Evolutionary conservation across 2,329 filamentous ascomycete species (phyloP).

Genomic region (Pseudovirgaria hyperparasitica): DNA sequence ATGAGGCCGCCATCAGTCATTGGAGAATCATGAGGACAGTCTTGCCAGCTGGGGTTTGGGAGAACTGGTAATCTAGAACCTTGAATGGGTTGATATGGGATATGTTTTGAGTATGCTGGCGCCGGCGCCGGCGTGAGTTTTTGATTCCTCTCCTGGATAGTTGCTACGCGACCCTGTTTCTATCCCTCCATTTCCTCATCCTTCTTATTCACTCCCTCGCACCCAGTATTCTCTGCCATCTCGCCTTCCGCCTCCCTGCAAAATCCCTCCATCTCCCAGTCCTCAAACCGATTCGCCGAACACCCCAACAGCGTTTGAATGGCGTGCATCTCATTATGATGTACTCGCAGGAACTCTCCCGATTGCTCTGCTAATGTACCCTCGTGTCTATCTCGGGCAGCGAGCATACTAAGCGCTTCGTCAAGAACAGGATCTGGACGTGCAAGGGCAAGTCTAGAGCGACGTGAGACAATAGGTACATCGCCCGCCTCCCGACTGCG

Average conservation of each 20-base stretch:
- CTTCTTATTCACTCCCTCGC: neutral
- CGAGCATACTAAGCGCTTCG: no score
- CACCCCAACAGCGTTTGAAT: no score
- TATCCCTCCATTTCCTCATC: neutral
- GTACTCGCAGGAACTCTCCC: neutral
- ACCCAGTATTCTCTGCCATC: neutral
- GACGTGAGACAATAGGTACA: no score
- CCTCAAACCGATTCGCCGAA: neutral
- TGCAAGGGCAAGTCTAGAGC: no score
- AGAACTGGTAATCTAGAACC: constrained; percentile 59
- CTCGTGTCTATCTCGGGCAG: no score
- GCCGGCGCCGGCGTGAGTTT: neutral
- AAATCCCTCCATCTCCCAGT: neutral
- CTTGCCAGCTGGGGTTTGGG: constrained; percentile 67
- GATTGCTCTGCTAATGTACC: no score
- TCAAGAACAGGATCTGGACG: no score
- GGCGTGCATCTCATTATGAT: no score
- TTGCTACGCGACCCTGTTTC: neutral
- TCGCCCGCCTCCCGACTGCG: no score
- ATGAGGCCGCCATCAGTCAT: constrained; percentile 66
- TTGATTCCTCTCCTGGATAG: neutral
- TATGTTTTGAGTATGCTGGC: neutral
- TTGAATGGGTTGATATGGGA: neutral
- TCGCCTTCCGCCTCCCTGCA: neutral
- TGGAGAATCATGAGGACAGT: constrained; percentile 88